Conservation (phyloP, 2,329 filamentous ascomycete species). For the Alternaria consortialis region DNA sequence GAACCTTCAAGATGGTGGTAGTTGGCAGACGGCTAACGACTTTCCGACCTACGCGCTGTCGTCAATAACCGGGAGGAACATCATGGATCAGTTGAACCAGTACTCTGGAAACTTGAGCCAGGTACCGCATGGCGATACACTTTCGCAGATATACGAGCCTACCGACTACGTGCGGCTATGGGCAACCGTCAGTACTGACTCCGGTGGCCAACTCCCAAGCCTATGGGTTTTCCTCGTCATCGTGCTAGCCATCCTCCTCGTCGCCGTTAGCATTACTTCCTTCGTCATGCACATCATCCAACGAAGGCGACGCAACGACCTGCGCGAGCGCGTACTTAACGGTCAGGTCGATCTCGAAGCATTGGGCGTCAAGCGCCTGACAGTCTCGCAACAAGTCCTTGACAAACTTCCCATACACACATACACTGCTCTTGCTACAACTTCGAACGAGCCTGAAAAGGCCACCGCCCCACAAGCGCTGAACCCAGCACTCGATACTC, state of each 20-base stretch:
- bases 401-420: conserved; percentile 80
- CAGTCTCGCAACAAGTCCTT: conserved; percentile 76
- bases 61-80: conserved; percentile 68
- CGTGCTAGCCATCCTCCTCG: conserved; percentile 75
- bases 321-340: conserved; percentile 74
- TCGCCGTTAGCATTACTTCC: conserved; percentile 73
- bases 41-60: conserved; percentile 88
- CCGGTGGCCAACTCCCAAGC: conserved; percentile 70
- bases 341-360: conserved; percentile 89
- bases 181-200: conserved; percentile 57
- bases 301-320: conserved; percentile 70
- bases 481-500: conserved; percentile 14
- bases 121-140: conserved; percentile 51
- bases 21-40: conserved; percentile 75
- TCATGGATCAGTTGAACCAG: conserved; percentile 75
- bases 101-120: conserved; percentile 79
- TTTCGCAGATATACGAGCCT: conserved; percentile 51
- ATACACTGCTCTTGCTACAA: conserved; percentile 60
- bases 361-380: conserved; percentile 83
- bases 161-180: conserved; percentile 62
- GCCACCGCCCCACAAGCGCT: conserved; percentile 17
- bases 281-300: conserved; percentile 81
- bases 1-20: conserved; percentile 72
- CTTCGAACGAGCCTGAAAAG: conserved; percentile 29
- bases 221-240: conserved; percentile 81